Evolutionary conservation across 2,329 filamentous ascomycete species (phyloP).

Genomic region (Xylariaceae sp.): DNA sequence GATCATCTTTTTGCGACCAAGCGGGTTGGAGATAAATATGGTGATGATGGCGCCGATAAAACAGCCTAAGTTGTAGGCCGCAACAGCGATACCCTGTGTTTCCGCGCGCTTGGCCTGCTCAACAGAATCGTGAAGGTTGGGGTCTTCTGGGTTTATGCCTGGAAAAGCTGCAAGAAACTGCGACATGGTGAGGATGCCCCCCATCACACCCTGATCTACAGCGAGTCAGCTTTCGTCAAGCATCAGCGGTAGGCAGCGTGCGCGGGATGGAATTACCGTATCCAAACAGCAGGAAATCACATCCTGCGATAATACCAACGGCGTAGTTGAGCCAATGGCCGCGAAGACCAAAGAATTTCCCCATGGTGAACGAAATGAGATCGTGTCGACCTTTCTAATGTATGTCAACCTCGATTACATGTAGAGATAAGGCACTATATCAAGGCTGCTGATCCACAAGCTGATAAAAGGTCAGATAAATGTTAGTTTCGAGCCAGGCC

Average conservation of each 20-base stretch:
- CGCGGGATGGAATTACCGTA: constrained; percentile 46
- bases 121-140: constrained; percentile 27
- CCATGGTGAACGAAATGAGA: constrained; percentile 29
- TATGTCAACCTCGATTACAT: not conserved
- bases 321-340: constrained; percentile 69
- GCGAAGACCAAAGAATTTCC: constrained; percentile 63
- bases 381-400: not conserved
- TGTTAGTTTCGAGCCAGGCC: not conserved
- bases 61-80: constrained; percentile 63
- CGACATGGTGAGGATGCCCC: constrained; percentile 70
- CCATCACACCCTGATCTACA: constrained; percentile 76
- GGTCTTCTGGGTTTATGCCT: constrained; percentile 51
- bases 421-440: not conserved
- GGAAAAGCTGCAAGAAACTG: constrained; percentile 61
- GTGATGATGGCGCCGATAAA: constrained; percentile 53
- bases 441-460: not conserved
- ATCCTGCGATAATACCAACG: constrained; percentile 71
- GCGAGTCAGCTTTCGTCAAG: constrained; percentile 30
- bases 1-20: constrained; percentile 60
- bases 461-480: not conserved
- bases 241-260: not conserved
- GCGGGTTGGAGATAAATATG: constrained; percentile 55
- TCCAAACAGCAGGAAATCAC: constrained; percentile 68
- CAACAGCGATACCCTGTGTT: constrained; percentile 57
- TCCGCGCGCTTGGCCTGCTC: constrained; percentile 49